Conservation (phyloP, 495 filamentous ascomycete genomes). For the Aspergillus cristatus region DNA sequence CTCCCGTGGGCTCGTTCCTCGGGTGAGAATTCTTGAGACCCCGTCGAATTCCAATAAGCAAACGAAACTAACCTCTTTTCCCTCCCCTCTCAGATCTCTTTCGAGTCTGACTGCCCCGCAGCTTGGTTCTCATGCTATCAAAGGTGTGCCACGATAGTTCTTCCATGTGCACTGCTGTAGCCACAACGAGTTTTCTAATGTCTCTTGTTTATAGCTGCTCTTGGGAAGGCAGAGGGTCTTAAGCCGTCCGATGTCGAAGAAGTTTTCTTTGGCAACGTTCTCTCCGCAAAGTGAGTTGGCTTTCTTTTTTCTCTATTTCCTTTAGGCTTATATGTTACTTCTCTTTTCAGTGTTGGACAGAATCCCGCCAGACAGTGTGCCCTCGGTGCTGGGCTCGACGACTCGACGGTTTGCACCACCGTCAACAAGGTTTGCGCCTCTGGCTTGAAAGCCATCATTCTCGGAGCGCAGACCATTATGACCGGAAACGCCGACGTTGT, state of each 20-base stretch:
- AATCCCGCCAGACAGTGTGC: slow-evolving; percentile 94
- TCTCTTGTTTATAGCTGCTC: slow-evolving; percentile 50
- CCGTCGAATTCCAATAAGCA: slow-evolving; percentile 2
- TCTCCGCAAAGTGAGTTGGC: slow-evolving; percentile 74
- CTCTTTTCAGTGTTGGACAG: slow-evolving; percentile 68
- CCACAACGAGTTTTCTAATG: slow-evolving; percentile 7
- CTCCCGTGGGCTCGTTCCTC: slow-evolving; percentile 85
- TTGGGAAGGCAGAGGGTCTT: slow-evolving; percentile 76
- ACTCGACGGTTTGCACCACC: slow-evolving; percentile 77
- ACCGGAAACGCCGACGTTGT: slow-evolving; percentile 85
- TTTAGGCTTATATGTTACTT: slow-evolving; percentile 6
- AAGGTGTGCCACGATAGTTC: slow-evolving; percentile 45
- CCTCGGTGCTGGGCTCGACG: slow-evolving; percentile 70
- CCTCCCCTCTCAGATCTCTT: slow-evolving; percentile 52
- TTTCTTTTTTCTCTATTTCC: slow-evolving; percentile 1
- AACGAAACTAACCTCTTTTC: slow-evolving; percentile 10
- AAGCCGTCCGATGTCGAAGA: slow-evolving; percentile 83
- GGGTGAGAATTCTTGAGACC: slow-evolving; percentile 51
- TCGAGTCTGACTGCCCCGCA: slow-evolving; percentile 78
- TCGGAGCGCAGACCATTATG: slow-evolving; percentile 93
- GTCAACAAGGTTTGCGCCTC: slow-evolving; percentile 99
- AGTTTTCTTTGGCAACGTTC: slow-evolving; percentile 95
- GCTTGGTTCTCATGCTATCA: slow-evolving; percentile 85
- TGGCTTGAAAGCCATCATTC: slow-evolving; percentile 83
- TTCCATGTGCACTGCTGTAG: neutral